Evolutionary conservation across 2,329 filamentous ascomycete genomes (phyloP), one percentile per base, ranked within the genome.

Genomic region (Sporothrix curviconia): DNA sequence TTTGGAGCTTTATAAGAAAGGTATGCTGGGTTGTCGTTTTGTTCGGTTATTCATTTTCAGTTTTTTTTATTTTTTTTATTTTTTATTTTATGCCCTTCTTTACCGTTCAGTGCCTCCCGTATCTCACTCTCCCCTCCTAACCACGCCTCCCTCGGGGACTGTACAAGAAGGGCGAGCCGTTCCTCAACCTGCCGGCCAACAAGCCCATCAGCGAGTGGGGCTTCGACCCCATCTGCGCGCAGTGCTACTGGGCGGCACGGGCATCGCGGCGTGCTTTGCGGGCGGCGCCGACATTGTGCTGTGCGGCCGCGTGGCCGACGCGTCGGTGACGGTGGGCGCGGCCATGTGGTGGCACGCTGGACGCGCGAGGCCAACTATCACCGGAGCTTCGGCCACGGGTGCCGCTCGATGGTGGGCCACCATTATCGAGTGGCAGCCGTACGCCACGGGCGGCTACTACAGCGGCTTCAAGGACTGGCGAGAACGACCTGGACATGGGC

Each of bases 291-390:
- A 73, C 56, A 72, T 74, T 32, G 66, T 73, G 22, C 66, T 73
- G 22, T 72, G 70, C 53, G 71, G 71, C 9, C 67, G 72, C 36
- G 71, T 72, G 1, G 67, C 70, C 0, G 72, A 74, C 61, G 72
- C 73, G 1, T 69, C 68, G 5, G 73, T 72, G 0, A 74, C 76
- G 0, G 76, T 79, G 22, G 76, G 73, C 0, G 75, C 75, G 0
- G 74, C 76, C 0, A 74, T 71, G 70, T 79, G 68, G 61, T 79
- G 77, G 77, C 69, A 78, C 61, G 65, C 2, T 80, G 76, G 77
- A 57, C 57, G 2, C 69, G 72, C 28, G n/a, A n/a, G n/a, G 68
- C 63, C 7, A 69, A 74, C 34, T 70, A 78, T 77, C 72, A 50
- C 69, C 78, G 56, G 58, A 66, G 30, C 70, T 79, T 65, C 72